Conservation (phyloP, 805 yeast genomes). For the Yarrowia divulgata region DNA sequence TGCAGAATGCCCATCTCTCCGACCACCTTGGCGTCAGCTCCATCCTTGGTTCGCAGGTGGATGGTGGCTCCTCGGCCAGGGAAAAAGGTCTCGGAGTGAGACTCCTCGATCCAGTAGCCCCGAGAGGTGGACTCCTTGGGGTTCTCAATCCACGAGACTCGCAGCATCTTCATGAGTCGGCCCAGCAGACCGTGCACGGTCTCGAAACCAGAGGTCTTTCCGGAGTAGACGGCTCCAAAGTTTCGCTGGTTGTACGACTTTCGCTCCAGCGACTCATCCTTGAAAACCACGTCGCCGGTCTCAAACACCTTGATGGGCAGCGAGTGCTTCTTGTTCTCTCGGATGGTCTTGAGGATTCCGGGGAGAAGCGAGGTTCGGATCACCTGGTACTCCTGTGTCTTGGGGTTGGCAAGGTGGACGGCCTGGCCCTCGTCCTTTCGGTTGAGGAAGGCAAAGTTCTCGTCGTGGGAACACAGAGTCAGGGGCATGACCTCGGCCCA, state of each 20-base stretch:
- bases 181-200: slow-evolving; percentile 92
- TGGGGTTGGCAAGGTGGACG: slow-evolving; percentile 93
- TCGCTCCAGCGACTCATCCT: slow-evolving; percentile 80
- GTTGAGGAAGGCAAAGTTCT: slow-evolving; percentile 88
- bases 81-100: slow-evolving; percentile 61
- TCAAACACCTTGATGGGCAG: slow-evolving; percentile 95
- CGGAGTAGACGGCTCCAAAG: slow-evolving; percentile 94
- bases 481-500: slow-evolving; percentile 96
- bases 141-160: slow-evolving; percentile 73
- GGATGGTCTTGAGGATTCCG: slow-evolving; percentile 91
- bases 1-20: slow-evolving; percentile 95
- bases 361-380: slow-evolving; percentile 95
- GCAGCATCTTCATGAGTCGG: slow-evolving; percentile 93
- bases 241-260: slow-evolving; percentile 91
- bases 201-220: slow-evolving; percentile 95
- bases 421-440: slow-evolving; percentile 71
- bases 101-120: slow-evolving; percentile 61
- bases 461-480: slow-evolving; percentile 95
- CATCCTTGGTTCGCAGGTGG: slow-evolving; percentile 68
- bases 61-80: slow-evolving; percentile 97
- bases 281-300: slow-evolving; percentile 91
- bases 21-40: slow-evolving; percentile 50
- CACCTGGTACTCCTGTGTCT: slow-evolving; percentile 95
- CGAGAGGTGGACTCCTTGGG: slow-evolving; percentile 60
- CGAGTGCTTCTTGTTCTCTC: slow-evolving; percentile 94